Conservation (phyloP, 306 rosid species). For the Rosa lucieae region DNA sequence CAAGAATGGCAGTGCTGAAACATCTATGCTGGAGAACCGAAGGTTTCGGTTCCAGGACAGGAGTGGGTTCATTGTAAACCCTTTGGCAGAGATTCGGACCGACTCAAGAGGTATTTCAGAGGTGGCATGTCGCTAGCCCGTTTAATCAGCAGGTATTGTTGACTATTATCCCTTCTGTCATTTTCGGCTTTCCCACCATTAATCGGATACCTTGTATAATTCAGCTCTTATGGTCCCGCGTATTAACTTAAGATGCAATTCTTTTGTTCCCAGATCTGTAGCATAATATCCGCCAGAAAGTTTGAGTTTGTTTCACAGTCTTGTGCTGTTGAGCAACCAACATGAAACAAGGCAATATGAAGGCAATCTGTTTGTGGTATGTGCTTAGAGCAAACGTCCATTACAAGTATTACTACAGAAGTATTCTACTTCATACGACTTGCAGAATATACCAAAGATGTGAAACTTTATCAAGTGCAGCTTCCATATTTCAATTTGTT, state of each 20-base stretch:
- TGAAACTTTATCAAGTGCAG: conserved; percentile 11
- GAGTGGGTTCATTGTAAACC: conserved; percentile 85
- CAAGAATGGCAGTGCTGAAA: conserved; percentile 41
- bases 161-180: background rate
- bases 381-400: background rate
- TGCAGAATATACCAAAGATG: background rate
- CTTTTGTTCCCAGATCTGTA: conserved; percentile 24
- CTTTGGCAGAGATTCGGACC: conserved; percentile 66
- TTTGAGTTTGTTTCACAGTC: conserved; percentile 15
- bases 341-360: conserved; percentile 17
- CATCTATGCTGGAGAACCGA: conserved; percentile 36
- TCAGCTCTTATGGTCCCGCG: background rate
- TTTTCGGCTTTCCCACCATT: background rate
- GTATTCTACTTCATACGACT: background rate
- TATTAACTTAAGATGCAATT: background rate
- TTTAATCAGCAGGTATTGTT: conserved; percentile 36
- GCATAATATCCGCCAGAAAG: conserved; percentile 26
- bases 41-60: conserved; percentile 48
- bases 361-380: conserved; percentile 19
- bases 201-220: background rate
- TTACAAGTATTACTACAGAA: background rate
- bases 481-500: conserved; percentile 23
- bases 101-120: conserved; percentile 39
- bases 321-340: conserved; percentile 12
- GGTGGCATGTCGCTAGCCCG: conserved; percentile 30